phyloP scores from a whole-genome alignment of 192 early-diverging fungal genomes.

The Globomyces pollinis-pini region DNA sequence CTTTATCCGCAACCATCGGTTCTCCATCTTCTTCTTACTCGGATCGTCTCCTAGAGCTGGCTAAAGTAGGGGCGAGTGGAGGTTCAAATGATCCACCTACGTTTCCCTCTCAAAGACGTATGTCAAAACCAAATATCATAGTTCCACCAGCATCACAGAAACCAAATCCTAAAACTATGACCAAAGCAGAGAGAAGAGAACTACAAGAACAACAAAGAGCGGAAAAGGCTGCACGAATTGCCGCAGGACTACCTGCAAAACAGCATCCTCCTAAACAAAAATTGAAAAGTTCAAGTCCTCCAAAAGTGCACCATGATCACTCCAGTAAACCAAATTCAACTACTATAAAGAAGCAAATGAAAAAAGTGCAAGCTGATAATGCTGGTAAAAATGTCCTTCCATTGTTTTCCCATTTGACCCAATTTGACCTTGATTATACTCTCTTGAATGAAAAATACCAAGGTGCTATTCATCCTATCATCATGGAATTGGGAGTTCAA shows the following conservation, averaged over 20 bases:
- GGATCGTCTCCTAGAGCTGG: too few relatives aligned
- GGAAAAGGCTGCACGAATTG: slow-evolving; percentile 51
- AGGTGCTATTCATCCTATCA: slow-evolving; percentile 71
- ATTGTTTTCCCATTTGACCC: slow-evolving; percentile 70
- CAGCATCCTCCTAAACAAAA: slow-evolving; percentile 5
- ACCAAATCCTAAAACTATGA: slow-evolving; percentile 57
- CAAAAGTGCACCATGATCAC: slow-evolving; percentile 7
- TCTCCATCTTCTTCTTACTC: background rate
- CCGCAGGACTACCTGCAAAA: slow-evolving; percentile 13
- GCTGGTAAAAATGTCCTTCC: slow-evolving; percentile 37
- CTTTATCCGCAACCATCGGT: background rate
- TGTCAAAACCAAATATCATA: too few relatives aligned
- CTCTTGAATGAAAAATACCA: slow-evolving; percentile 26
- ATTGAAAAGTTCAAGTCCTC: slow-evolving; percentile 9
- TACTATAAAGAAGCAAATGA: slow-evolving; percentile 13
- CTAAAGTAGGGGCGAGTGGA: too few relatives aligned
- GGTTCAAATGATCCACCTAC: background rate
- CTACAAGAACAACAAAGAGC: slow-evolving; percentile 66
- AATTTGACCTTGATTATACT: slow-evolving; percentile 38
- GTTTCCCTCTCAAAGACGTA: too few relatives aligned
- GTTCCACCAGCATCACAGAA: background rate
- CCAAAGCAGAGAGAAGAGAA: slow-evolving; percentile 83
- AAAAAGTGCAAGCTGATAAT: slow-evolving; percentile 22
- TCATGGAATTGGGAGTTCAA: slow-evolving; percentile 77
- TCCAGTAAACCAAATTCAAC: background rate